Evolutionary conservation across 495 filamentous ascomycete species (phyloP), one percentile per base, ranked within the genome.

Genomic region (Aspergillus saccharolyticus): DNA sequence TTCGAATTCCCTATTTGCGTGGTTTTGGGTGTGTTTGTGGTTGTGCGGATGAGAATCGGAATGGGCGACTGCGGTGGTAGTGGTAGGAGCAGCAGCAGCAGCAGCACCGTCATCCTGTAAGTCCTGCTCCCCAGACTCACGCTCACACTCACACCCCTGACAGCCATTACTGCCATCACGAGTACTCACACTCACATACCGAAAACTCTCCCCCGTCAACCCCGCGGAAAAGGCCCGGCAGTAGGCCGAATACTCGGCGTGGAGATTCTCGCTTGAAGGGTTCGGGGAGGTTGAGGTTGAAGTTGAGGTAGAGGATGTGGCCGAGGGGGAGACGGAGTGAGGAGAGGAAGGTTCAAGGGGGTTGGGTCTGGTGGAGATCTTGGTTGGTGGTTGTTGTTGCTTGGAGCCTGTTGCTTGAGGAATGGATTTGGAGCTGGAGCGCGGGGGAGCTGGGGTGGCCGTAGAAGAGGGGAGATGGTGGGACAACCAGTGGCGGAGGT

Each of bases 181-280:
- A n/a, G n/a, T n/a, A n/a, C n/a, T n/a, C n/a, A n/a, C n/a, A n/a
- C n/a, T n/a, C 25, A 10, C 25, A 24, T 49, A 16, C 7, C 16
- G n/a, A 20, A 44, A 43, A 20, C 25, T 30, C 15, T 43, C 42
- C 3, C 20, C 39, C 44, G 39, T 45, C 16, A 43, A 19, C 1
- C 52, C 52, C 14, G 46, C 21, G 1, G 55, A 68, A 33, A 69
- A 71, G 0, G 66, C 56, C 18, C 61, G 54, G 42, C 66, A 69
- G 19, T 63, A 70, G 1, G 57, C 58, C 15, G 62, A 57, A 21
- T 59, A 59, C 1, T 39, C 33, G 7, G 4, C 12, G 12, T 12
- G 2, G 6, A 39, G 33, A 39, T 39, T 39, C 33, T 39, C 33
- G 7, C 6, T 39, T 5, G 33, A 39, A 9, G 33, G 33, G 33